Conservation (phyloP, 2,329 filamentous ascomycete species). For the Diplodia corticola region DNA sequence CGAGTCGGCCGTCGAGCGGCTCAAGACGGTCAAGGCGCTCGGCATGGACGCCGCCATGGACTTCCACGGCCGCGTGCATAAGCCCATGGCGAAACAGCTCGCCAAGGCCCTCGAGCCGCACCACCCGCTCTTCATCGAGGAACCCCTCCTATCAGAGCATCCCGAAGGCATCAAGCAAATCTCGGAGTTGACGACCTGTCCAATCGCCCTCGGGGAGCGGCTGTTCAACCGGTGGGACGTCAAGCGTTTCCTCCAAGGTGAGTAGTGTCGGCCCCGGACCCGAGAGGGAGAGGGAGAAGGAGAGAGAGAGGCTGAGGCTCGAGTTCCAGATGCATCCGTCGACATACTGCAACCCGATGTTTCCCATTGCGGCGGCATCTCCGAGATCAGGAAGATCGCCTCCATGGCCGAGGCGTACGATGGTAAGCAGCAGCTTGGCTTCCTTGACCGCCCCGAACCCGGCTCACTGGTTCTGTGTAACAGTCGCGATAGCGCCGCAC, state of each 20-base stretch:
- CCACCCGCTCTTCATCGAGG: slow-evolving; percentile 73
- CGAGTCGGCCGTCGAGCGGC: slow-evolving; percentile 63
- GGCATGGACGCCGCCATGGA: slow-evolving; percentile 74
- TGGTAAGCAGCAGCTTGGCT: slow-evolving; percentile 20
- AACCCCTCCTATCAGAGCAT: slow-evolving; percentile 71
- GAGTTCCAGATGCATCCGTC: slow-evolving; percentile 54
- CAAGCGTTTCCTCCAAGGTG: slow-evolving; percentile 65
- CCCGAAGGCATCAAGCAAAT: slow-evolving; percentile 65
- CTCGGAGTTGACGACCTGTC: slow-evolving; percentile 57
- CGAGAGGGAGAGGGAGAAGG: too few species aligned
- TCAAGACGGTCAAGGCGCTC: slow-evolving; percentile 67
- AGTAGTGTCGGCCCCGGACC: slow-evolving; percentile 6
- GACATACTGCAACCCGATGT: slow-evolving; percentile 76
- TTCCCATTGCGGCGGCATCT: slow-evolving; percentile 70
- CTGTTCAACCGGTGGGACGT: slow-evolving; percentile 73
- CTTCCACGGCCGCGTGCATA: slow-evolving; percentile 75
- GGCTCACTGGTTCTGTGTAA: background rate
- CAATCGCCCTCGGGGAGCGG: slow-evolving; percentile 72
- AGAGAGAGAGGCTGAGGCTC: slow-evolving; percentile 6
- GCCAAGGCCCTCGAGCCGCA: slow-evolving; percentile 67
- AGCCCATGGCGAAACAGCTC: slow-evolving; percentile 79
- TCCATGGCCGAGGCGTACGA: slow-evolving; percentile 73
- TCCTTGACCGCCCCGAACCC: background rate
- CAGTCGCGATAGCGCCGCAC: slow-evolving; percentile 69
- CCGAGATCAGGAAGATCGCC: slow-evolving; percentile 68